phyloP scores from a whole-genome alignment of 768 basidiomycete species.

The Tylopilus sp. region DNA sequence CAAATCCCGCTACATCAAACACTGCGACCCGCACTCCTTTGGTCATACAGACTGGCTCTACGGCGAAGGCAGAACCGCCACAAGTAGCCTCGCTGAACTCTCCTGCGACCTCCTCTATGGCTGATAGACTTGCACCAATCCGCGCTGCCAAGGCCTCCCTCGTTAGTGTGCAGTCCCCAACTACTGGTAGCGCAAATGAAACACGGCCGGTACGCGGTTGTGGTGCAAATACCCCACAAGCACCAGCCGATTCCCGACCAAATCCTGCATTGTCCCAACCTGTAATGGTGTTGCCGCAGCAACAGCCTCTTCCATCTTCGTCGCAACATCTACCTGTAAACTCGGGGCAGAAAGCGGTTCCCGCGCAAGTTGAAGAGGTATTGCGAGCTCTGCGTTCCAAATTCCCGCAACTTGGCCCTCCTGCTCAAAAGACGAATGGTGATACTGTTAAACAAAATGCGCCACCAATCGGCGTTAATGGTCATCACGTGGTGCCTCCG shows the following conservation, averaged over 20 bases:
- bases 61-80: constrained; percentile 19
- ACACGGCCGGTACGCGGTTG: neutral
- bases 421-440: neutral
- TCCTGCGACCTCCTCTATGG: neutral
- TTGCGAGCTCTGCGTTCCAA: constrained; percentile 17
- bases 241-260: neutral
- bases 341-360: constrained; percentile 2
- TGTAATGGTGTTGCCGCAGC: neutral
- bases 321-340: constrained; percentile 1
- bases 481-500: neutral
- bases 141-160: constrained; percentile 32
- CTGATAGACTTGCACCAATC: constrained; percentile 32
- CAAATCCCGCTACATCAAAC: neutral
- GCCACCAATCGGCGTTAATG: neutral
- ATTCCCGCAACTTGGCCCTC: constrained; percentile 6
- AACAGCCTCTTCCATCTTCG: neutral
- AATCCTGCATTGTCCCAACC: neutral
- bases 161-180: constrained; percentile 8
- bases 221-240: neutral
- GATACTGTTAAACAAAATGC: neutral
- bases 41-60: constrained; percentile 11
- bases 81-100: constrained; percentile 9
- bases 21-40: neutral
- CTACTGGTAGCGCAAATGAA: neutral
- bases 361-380: constrained; percentile 10